phyloP scores from a whole-genome alignment of 345 rosid genomes.

The Trapa incisa region DNA sequence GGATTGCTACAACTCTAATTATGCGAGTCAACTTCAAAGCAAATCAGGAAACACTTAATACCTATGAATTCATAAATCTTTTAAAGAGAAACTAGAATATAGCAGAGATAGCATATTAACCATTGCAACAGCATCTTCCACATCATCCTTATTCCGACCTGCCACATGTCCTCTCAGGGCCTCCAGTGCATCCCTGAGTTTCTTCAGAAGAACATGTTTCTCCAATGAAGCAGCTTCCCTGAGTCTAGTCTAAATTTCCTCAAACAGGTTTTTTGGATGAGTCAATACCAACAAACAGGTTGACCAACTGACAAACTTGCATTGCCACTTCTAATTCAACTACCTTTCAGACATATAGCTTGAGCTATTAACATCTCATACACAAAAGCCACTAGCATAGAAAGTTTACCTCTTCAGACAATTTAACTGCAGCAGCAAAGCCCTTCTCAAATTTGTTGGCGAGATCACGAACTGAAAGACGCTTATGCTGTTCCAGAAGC shows the following conservation, averaged over 20 bases:
- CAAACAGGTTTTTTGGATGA: neutral
- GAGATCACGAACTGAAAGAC: too few species aligned
- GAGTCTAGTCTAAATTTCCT: constrained; percentile 62
- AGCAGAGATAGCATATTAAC: constrained; percentile 25
- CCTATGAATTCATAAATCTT: too few species aligned
- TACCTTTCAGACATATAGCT: neutral
- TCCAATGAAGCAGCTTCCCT: constrained; percentile 87
- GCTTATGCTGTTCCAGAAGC: constrained; percentile 68
- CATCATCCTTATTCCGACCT: constrained; percentile 91
- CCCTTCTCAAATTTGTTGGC: too few species aligned
- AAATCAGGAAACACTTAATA: too few species aligned
- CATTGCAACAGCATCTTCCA: constrained; percentile 88
- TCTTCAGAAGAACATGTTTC: constrained; percentile 47
- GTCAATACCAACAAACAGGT: neutral
- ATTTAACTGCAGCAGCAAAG: constrained; percentile 79
- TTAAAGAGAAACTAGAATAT: too few species aligned
- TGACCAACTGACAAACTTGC: neutral
- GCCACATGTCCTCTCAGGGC: constrained; percentile 81
- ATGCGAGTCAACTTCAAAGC: too few species aligned
- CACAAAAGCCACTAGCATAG: neutral
- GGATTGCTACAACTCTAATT: too few species aligned
- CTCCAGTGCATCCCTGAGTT: constrained; percentile 62
- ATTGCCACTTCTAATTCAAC: neutral
- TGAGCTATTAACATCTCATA: neutral
- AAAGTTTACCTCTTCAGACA: constrained; percentile 70